Evolutionary conservation across 2,329 filamentous ascomycete species (phyloP).

Genomic region (Colletotrichum graminicola): DNA sequence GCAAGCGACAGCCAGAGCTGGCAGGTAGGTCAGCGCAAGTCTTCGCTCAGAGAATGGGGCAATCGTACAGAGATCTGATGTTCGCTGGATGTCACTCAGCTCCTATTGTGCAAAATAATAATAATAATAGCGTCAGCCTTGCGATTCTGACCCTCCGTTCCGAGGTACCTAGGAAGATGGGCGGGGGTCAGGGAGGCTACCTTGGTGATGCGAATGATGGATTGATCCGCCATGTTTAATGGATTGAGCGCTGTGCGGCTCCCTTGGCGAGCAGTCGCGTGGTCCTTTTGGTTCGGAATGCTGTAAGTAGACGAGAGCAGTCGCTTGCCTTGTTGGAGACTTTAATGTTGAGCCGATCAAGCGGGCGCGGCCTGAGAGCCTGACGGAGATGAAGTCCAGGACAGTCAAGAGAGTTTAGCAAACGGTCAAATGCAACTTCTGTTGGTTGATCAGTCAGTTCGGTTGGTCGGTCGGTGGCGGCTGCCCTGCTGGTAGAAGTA

Average conservation of each 20-base stretch:
- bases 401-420: constrained; percentile 12
- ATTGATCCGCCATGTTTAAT: constrained; percentile 80
- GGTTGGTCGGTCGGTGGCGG: constrained; percentile 6
- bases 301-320: not conserved
- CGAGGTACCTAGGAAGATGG: not conserved
- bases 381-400: constrained; percentile 26
- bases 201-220: constrained; percentile 88
- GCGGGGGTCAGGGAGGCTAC: constrained; percentile 58
- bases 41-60: constrained; percentile 1
- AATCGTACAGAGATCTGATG: constrained; percentile 81
- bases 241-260: constrained; percentile 7
- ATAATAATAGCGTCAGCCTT: constrained; percentile 27
- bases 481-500: constrained; percentile 25
- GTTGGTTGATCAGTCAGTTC: constrained; percentile 17
- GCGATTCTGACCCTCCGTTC: constrained; percentile 19
- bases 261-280: constrained; percentile 8
- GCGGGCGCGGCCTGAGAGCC: constrained; percentile 32
- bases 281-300: not conserved
- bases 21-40: constrained; percentile 29
- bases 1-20: constrained; percentile 88
- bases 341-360: constrained; percentile 5
- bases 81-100: constrained; percentile 86
- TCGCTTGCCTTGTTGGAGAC: not conserved
- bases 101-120: constrained; percentile 68
- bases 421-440: constrained; percentile 23